Conservation (phyloP, 306 rosid species). For the Acmispon strigosus region DNA sequence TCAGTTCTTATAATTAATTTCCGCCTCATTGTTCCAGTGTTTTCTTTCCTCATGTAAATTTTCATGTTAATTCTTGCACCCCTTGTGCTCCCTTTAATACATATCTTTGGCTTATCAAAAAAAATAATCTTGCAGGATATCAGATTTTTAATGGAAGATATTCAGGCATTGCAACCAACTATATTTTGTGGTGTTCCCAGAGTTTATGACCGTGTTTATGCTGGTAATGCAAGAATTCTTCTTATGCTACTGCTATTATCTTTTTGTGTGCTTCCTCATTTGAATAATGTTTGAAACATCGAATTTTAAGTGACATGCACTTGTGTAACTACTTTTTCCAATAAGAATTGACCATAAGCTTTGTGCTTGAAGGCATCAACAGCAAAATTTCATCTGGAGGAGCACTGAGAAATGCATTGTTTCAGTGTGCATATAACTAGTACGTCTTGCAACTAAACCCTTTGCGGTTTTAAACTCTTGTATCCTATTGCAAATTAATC, state of each 20-base stretch:
- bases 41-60: not conserved
- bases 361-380: conserved; percentile 38
- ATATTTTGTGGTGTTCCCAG: conserved; percentile 89
- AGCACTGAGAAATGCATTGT: conserved; percentile 47
- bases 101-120: no score
- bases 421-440: conserved; percentile 84
- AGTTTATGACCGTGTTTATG: conserved; percentile 70
- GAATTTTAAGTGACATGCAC: conserved; percentile 8
- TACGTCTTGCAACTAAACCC: conserved; percentile 23
- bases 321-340: not conserved
- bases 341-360: not conserved
- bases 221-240: conserved; percentile 33
- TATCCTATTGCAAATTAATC: conserved; percentile 26
- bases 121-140: conserved; percentile 86
- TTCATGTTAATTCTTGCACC: conserved; percentile 19
- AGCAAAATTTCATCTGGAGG: conserved; percentile 78
- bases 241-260: not conserved
- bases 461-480: not conserved
- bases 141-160: conserved; percentile 74
- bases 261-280: not conserved
- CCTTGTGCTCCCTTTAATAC: no score
- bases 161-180: conserved; percentile 72
- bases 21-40: not conserved
- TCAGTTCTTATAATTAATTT: not conserved
- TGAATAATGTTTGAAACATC: not conserved